Base-by-base conservation (phyloP, 176 grass and related monocot genomes). In the Eragrostis curvula region DNA sequence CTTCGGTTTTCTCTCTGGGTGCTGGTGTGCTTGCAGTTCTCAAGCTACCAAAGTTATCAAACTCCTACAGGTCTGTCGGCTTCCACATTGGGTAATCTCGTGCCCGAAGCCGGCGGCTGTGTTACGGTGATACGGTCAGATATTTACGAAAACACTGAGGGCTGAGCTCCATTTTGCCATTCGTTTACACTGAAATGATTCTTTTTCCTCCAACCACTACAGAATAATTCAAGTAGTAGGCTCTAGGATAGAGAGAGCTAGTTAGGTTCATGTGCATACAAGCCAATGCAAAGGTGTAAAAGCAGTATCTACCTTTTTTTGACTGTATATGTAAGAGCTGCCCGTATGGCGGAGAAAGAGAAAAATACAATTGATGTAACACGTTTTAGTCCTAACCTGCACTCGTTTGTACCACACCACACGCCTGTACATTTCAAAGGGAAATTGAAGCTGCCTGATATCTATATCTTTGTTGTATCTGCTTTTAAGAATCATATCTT, bases 31-130 rank as follows among this genome's bases (percentile, higher is more conserved):
- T 99, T n/a, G 96, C 96, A 2, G 8, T 96, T 27, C 51, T 86
- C 16, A 99, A 96, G 78, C 86, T 99, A 46, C 96, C 96, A 1
- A 93, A 82, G 59, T 73, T 93, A 16, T 87, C 96, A 2, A 99
- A 87, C 87, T 91, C 91, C 3, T 93, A 95, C 36, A 84, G 30
- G 42, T 96, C 96, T 24, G 93, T 83, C 0, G 96, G 96, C 17
- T 96, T 99, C 47, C 96, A 99, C 81, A 88, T 90, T 36, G 96
- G 96, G 57, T 99, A 95, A 36, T 14, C 66, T 39, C 9, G 18
- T 62, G 41, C 7, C 14, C 24, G 60, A 59, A 80, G 17, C 57
- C 25, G 0, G 32, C 41, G 43, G 53, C 2, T 25, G 14, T 51
- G 17, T 80, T 52, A 73, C 3, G n/a, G n/a, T n/a, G n/a, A n/a